phyloP scores from a whole-genome alignment of 1,284 basidiomycete species.

The Pseudozyma thailandica region DNA sequence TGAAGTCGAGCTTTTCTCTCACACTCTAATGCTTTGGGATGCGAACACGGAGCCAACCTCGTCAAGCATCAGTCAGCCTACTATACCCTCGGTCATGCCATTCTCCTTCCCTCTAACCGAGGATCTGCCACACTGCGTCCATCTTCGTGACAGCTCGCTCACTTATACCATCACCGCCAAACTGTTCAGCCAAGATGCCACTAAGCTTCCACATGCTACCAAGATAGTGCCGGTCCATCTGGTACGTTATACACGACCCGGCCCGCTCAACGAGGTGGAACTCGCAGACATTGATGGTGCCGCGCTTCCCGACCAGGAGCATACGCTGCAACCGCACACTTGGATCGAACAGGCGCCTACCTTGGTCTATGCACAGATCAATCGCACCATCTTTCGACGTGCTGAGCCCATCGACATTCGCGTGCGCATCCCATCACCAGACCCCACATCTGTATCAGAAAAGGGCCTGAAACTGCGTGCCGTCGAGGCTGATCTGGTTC shows the following conservation, averaged over 20 bases:
- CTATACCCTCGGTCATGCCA: constrained; percentile 54
- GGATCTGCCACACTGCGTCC: constrained; percentile 66
- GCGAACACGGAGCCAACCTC: constrained; percentile 18
- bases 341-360: constrained; percentile 54
- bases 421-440: constrained; percentile 61
- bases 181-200: constrained; percentile 38
- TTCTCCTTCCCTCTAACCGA: constrained; percentile 61
- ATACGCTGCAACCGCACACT: constrained; percentile 45
- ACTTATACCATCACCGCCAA: constrained; percentile 55
- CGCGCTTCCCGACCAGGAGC: constrained; percentile 21
- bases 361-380: constrained; percentile 53
- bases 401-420: constrained; percentile 62
- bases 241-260: constrained; percentile 57
- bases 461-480: constrained; percentile 56
- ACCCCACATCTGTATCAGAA: constrained; percentile 43
- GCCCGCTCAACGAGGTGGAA: constrained; percentile 31
- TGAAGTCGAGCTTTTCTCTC: constrained; percentile 52
- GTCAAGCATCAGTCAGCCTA: constrained; percentile 22
- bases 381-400: constrained; percentile 60
- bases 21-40: constrained; percentile 53
- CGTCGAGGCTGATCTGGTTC: constrained; percentile 60
- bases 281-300: constrained; percentile 30
- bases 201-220: constrained; percentile 24
- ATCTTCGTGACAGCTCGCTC: constrained; percentile 54
- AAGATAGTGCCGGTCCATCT: constrained; percentile 56